Base-by-base conservation (phyloP, 108 stramenopile species). In the Chaetoceros muelleri region DNA sequence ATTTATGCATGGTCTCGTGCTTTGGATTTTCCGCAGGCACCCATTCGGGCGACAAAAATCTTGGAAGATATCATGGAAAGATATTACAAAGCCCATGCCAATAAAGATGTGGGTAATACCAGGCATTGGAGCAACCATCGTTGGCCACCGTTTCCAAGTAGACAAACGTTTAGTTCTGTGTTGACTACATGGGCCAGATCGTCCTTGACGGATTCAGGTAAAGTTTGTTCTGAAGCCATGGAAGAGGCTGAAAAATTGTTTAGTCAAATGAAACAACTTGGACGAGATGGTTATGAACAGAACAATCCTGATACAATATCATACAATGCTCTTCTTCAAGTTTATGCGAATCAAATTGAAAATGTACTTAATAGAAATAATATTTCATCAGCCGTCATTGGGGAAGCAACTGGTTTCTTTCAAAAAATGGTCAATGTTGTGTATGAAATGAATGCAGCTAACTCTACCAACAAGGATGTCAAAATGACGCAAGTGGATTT, bases 1-100 rank as follows among this genome's bases (percentile, higher is more conserved):
- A 48, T 73, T 1, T 16, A 52, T n/a, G 62, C 66, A 46, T 73
- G 67, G 66, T 21, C 48, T 40, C 5, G 34, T 10, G 34, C 34
- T 13, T 10, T 40, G 8, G 34, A 40, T 40, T n/a, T n/a, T n/a
- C 13, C 34, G 13, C 8, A 40, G 13, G 34, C 34, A 40, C 34
- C 34, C 5, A 5, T 10, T 10, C 5, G 34, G 13, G 34, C 34
- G 5, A 10, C 34, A 40, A 40, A 40, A 40, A 40, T 40, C 13
- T 13, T 40, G 8, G 34, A 40, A 5, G 34, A 40, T 10, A 40
- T 40, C 8, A 40, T 40, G 5, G 34, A 40, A 13, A 40, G 34
- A 40, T 40, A 40, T 13, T 10, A 40, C 13, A 40, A 13, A 40
- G 13, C 13, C 13, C 13, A 40, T 40, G 8, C n/a, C n/a, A n/a